Evolutionary conservation across 2,329 filamentous ascomycete species (phyloP), one percentile per base, ranked within the genome.

Genomic region (Paracorniculantispora psalliotae): DNA sequence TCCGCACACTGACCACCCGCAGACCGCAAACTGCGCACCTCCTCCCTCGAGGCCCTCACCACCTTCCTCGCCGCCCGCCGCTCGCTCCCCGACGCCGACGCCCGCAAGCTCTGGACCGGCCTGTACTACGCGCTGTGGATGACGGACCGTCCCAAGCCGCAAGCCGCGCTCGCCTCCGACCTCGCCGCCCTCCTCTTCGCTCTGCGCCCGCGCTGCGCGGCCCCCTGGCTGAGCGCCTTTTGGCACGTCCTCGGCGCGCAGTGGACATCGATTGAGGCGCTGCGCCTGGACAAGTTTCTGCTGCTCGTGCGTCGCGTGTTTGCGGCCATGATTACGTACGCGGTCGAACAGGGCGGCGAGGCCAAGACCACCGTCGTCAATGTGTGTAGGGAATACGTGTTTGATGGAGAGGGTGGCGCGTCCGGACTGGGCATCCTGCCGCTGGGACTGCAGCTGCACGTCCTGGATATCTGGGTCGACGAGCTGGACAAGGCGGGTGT

Each of bases 121-220:
- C 83, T 97, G 21, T 97, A 94, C 79, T 97, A 92, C 80, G 88
- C 88, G 69, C 84, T 94, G 68, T 97, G 91, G 88, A 94, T 96
- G 87, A 91, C 88, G 73, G 92, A 97, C 79, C 90, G 92, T 50
- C 88, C 92, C 12, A 77, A 87, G n/a, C 87, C 90, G 2, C 93
- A 97, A 78, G 92, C 96, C 78, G 83, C 83, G 46, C 88, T 97
- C 48, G 89, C 90, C 65, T 77, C 81, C 64, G 87, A 92, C 62
- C 87, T 97, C 58, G 89, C 92, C 46, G 82, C 76, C 1, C 84
- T 97, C 12, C 64, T 71, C 51, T 79, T 82, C 62, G n/a, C 46
- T 25, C 46, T 93, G 28, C 81, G 83, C 41, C 68, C 73, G 35
- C 67, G 65, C 25, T 74, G 76, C 63, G 75, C 71, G 2, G 67